phyloP scores from a whole-genome alignment of 805 yeast genomes.

The Candida anglica region DNA sequence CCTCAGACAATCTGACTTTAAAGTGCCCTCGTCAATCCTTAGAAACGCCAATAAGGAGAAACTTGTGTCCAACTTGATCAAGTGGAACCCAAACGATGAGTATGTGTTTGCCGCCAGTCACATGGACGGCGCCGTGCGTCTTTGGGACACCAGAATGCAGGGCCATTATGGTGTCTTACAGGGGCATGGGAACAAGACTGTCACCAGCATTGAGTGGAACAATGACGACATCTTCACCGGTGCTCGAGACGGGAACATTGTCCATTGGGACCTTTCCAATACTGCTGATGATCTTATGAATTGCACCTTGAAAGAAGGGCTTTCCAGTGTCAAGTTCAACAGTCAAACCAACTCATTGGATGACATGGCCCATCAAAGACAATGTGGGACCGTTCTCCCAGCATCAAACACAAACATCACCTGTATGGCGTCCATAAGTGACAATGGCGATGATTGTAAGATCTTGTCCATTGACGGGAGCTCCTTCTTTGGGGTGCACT shows the following conservation, averaged over 20 bases:
- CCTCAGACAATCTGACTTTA: conserved; percentile 47
- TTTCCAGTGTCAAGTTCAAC: conserved; percentile 37
- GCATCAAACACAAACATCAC: conserved; percentile 52
- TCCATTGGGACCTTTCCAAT: conserved; percentile 54
- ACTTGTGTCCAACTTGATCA: conserved; percentile 39
- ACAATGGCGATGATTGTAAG: conserved; percentile 25
- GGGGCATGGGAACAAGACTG: conserved; percentile 41
- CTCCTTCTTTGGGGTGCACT: conserved; percentile 56
- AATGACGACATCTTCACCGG: conserved; percentile 52
- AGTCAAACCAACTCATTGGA: conserved; percentile 28
- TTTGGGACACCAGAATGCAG: conserved; percentile 75
- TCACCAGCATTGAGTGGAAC: conserved; percentile 62
- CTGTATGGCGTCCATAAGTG: conserved; percentile 35
- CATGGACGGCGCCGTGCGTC: conserved; percentile 48
- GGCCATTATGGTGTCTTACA: conserved; percentile 48
- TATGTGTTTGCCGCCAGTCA: conserved; percentile 65
- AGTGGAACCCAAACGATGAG: conserved; percentile 63
- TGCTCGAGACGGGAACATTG: conserved; percentile 61
- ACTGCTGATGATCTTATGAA: conserved; percentile 19
- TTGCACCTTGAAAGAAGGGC: conserved; percentile 47
- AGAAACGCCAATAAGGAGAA: conserved; percentile 12
- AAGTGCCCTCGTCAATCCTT: conserved; percentile 21
- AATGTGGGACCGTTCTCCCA: conserved; percentile 62
- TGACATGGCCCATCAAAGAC: conserved; percentile 35
- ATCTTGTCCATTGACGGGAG: conserved; percentile 52